Percentiles rank a stretch among this genome's conserved stretches.
phyloP scores from a whole-genome alignment of 2,329 filamentous ascomycete genomes.

The Amphichorda felina region DNA sequence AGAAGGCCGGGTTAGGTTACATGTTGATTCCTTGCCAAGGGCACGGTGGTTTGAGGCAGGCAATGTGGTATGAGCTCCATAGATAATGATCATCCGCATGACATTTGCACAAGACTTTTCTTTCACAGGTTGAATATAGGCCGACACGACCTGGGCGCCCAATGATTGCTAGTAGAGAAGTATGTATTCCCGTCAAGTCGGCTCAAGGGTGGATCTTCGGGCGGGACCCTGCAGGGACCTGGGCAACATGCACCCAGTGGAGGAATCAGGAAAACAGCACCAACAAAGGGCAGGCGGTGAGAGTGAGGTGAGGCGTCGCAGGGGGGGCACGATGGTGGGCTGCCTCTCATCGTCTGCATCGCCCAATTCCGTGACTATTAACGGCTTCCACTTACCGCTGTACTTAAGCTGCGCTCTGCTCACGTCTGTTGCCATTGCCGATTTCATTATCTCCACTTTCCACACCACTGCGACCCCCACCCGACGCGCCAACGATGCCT shows the following conservation, averaged over 20 bases:
- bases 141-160: neutral
- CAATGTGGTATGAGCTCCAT: slow-evolving; percentile 1
- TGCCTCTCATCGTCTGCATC: too few species aligned
- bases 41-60: neutral
- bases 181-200: too few species aligned
- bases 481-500: too few species aligned
- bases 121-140: neutral
- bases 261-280: neutral
- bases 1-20: neutral
- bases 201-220: too few species aligned
- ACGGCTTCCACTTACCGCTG: too few species aligned
- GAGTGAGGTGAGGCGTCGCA: neutral
- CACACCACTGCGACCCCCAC: too few species aligned
- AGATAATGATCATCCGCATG: slow-evolving; percentile 1
- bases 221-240: neutral
- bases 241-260: neutral
- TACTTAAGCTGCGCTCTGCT: too few species aligned
- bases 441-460: too few species aligned
- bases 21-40: neutral
- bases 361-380: too few species aligned
- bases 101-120: neutral
- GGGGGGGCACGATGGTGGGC: too few species aligned
- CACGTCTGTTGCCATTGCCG: too few species aligned
- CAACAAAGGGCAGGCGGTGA: neutral
- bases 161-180: too few species aligned